Conservation (phyloP, 805 yeast species). For the Wickerhamiella dianesei region DNA sequence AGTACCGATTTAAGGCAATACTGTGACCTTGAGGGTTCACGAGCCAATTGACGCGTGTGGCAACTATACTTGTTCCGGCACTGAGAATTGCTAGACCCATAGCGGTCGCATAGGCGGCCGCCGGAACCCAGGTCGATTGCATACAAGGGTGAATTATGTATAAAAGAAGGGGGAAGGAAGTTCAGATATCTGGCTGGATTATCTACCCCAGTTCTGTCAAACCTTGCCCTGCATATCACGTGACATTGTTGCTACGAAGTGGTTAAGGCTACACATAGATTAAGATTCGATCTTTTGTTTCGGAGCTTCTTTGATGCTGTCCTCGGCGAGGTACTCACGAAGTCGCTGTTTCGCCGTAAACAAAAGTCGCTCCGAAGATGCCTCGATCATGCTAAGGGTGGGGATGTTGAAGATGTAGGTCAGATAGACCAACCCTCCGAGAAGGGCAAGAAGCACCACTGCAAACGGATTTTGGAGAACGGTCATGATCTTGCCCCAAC, state of each 20-base stretch:
- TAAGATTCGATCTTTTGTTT: too few species aligned
- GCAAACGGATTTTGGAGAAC: constrained; percentile 76
- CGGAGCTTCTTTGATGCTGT: too few species aligned
- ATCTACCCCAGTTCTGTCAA: too few species aligned
- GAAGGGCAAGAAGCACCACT: constrained; percentile 41
- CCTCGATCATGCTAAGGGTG: constrained; percentile 42
- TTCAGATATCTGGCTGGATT: too few species aligned
- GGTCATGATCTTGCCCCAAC: constrained; percentile 93
- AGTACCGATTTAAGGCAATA: constrained; percentile 11
- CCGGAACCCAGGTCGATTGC: constrained; percentile 1
- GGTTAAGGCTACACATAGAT: too few species aligned
- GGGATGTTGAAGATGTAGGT: constrained; percentile 65
- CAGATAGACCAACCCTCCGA: constrained; percentile 49
- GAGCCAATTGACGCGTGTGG: constrained; percentile 15
- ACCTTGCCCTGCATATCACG: neutral
- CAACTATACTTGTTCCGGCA: neutral
- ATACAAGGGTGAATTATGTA: neutral
- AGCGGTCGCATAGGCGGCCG: constrained; percentile 12
- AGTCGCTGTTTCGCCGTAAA: constrained; percentile 46
- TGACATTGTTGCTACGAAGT: neutral
- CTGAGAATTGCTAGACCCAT: constrained; percentile 8
- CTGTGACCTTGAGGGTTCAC: constrained; percentile 5
- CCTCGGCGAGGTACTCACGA: constrained; percentile 38
- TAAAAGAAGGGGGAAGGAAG: too few species aligned
- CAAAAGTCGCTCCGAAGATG: constrained; percentile 44